These are phyloP conservation scores for Aristolochia fimbriata DNA, from an alignment of 164 flowering plant species.

Conservation along the genomic window DNA sequence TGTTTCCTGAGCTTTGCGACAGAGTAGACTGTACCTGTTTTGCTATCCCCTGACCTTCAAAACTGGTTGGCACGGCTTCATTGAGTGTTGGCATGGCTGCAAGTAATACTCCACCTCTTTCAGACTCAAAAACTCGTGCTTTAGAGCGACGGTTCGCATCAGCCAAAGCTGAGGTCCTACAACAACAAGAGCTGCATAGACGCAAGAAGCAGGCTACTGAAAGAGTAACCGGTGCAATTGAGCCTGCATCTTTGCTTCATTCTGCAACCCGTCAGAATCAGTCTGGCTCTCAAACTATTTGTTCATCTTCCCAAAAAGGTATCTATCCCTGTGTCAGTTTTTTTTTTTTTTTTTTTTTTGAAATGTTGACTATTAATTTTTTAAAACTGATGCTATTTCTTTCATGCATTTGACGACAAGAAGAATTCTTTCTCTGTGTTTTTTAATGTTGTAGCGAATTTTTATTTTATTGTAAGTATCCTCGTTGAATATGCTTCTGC, in stretches of 20 bases:
- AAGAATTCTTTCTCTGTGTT: no score
- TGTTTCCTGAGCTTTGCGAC: no score
- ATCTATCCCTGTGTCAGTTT: no score
- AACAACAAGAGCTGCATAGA: constrained; percentile 30
- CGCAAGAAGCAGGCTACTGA: constrained; percentile 4
- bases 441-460: no score
- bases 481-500: no score
- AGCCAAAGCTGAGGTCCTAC: constrained; percentile 43
- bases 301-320: constrained; percentile 24
- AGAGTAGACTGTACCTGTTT: no score
- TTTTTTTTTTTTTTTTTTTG: no score
- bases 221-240: constrained; percentile 6
- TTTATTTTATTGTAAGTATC: no score
- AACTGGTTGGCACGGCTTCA: no score
- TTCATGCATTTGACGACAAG: no score
- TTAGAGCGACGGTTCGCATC: constrained; percentile 50
- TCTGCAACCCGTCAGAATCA: neutral
- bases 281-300: constrained; percentile 7
- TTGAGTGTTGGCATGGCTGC: constrained; percentile 11
- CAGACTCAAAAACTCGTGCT: constrained; percentile 43
- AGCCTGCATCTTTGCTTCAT: constrained; percentile 8
- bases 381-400: neutral
- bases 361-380: no score
- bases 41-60: no score
- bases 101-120: constrained; percentile 2